phyloP scores from a whole-genome alignment of 2,329 filamentous ascomycete species.

The Claviceps fusiformis region DNA sequence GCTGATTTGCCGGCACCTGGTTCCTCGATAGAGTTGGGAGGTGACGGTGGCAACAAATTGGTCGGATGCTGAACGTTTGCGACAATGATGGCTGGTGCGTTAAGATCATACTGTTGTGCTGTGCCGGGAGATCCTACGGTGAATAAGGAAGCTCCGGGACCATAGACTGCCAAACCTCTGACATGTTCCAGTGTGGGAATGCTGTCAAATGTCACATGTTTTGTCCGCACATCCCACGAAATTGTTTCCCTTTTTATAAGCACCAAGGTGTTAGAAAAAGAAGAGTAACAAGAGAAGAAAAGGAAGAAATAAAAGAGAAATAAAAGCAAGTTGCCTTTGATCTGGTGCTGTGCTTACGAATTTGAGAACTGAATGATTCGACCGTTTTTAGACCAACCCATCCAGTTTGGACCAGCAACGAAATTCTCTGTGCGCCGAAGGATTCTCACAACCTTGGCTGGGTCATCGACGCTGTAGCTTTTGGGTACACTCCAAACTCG shows the following conservation, averaged over 20 bases:
- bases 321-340: too few species aligned
- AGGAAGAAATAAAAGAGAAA: not conserved
- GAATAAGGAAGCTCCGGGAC: slow-evolving; percentile 81
- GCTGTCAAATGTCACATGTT: slow-evolving; percentile 79
- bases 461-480: slow-evolving; percentile 52
- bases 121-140: slow-evolving; percentile 79
- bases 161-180: slow-evolving; percentile 73
- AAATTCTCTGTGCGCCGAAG: slow-evolving; percentile 67
- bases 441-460: slow-evolving; percentile 78
- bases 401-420: slow-evolving; percentile 74
- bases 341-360: slow-evolving; percentile 46
- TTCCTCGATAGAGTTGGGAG: slow-evolving; percentile 69
- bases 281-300: too few species aligned
- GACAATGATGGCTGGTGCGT: slow-evolving; percentile 66
- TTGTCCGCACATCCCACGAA: slow-evolving; percentile 96
- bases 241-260: slow-evolving; percentile 56
- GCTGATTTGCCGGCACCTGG: slow-evolving; percentile 41
- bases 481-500: slow-evolving; percentile 96
- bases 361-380: slow-evolving; percentile 87
- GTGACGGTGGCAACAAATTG: slow-evolving; percentile 63
- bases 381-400: slow-evolving; percentile 96
- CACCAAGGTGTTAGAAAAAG: not conserved
- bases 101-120: slow-evolving; percentile 90
- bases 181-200: slow-evolving; percentile 77
- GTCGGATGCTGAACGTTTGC: slow-evolving; percentile 79